Evolutionary conservation across 345 rosid genomes (phyloP).

Genomic region (Moricandia moricandioides): DNA sequence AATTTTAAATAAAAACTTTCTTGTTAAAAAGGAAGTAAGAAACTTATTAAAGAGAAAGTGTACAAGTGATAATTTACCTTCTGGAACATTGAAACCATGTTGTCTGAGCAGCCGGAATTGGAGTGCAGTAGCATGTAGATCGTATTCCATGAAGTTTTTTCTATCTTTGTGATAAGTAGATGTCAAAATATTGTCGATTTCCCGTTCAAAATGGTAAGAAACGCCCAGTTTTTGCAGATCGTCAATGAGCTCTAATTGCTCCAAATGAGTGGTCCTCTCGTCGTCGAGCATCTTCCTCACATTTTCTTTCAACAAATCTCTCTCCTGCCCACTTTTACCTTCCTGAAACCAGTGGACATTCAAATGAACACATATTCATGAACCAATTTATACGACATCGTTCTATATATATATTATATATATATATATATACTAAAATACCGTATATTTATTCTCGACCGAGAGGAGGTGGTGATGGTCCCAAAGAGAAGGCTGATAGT

Average conservation of each 20-base stretch:
- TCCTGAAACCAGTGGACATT: constrained; percentile 2
- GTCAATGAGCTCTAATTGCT: constrained; percentile 18
- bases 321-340: neutral
- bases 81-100: constrained; percentile 34
- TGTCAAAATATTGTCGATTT: constrained; percentile 31
- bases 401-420: neutral
- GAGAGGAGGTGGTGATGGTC: neutral
- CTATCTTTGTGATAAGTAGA: neutral
- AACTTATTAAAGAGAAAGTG: neutral
- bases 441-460: neutral
- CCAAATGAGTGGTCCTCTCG: constrained; percentile 1
- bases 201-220: constrained; percentile 46
- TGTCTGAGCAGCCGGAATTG: constrained; percentile 41
- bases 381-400: neutral
- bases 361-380: neutral
- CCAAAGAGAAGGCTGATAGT: constrained; percentile 6
- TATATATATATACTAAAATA: neutral
- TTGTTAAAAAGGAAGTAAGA: neutral
- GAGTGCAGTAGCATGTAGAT: constrained; percentile 31
- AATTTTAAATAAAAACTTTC: neutral
- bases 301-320: constrained; percentile 25
- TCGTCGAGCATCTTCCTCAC: constrained; percentile 25
- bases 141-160: neutral
- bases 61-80: constrained; percentile 17
- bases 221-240: constrained; percentile 38